Evolutionary conservation across 73 alveolate species (phyloP), one percentile per base, ranked within the genome.

Genomic region (Uronychia binucleata): DNA sequence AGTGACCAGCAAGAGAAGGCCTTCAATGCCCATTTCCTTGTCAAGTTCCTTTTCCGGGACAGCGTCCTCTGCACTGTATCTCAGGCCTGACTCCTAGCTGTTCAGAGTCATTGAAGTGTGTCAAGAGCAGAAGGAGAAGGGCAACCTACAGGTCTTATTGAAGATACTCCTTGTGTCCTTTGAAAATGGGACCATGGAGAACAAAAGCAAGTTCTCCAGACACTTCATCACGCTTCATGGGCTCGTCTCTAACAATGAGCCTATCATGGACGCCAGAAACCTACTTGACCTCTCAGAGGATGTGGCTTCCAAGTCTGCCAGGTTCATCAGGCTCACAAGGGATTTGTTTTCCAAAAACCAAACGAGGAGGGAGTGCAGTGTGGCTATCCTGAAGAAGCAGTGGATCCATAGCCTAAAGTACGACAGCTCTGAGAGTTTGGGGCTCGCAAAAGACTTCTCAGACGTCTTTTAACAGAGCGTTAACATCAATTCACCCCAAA

Each of bases 261-360:
- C 67, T 11, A 46, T 46, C 19, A 46, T 46, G 67, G 67, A 46
- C 5, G 67, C 67, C 5, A 46, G 67, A 19, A 46, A 77, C 1
- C 33, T 86, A 0, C 34, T 86, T 31, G 92, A 86, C 19, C 75
- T 86, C 11, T 78, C 78, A 58, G 92, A 86, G 30, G 92, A 86
- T 30, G 77, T 34, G 33, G 26, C 87, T 26, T 1, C 77, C 0
- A 27, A 59, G 34, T 29, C 31, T 13, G 26, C 32, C 30, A 86
- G 92, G 35, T 78, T 86, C 27, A 31, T 28, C 13, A 46, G 92
- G 57, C 27, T 86, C n/a, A n/a, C 78, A n/a, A 86, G 87, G 59
- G 92, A 86, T 59, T 59, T 86, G 33, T 86, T 78, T 74, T n/a
- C 58, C 29, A 31, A 46, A 19, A 59, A 78, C 57, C 77, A 19